Evolutionary conservation across 202 grass and related monocot genomes (phyloP).

Genomic region (Digitaria exilis): DNA sequence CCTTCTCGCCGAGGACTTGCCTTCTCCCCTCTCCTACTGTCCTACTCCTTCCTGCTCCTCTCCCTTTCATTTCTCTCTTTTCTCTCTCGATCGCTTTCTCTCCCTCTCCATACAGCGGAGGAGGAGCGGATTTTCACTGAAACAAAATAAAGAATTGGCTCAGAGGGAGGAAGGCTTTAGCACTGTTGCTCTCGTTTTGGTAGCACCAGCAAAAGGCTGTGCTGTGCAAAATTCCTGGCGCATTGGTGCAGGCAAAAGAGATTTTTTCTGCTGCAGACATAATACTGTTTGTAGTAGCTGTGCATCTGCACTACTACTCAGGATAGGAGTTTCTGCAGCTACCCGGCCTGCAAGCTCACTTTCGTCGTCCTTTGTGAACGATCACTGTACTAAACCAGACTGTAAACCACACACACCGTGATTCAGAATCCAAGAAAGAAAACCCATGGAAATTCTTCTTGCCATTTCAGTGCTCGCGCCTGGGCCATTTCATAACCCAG

Average conservation of each 20-base stretch:
- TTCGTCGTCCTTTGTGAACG: background rate
- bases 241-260: constrained; percentile 11
- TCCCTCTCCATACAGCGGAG: background rate
- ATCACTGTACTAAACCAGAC: no score
- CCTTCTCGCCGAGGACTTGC: constrained; percentile 52
- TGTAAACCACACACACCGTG: background rate
- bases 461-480: background rate
- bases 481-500: background rate
- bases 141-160: background rate
- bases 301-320: constrained; percentile 5
- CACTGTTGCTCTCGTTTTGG: constrained; percentile 32
- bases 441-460: background rate
- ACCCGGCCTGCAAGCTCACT: background rate
- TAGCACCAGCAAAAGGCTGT: constrained; percentile 30
- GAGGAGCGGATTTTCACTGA: background rate
- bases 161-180: background rate
- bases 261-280: constrained; percentile 39
- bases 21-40: constrained; percentile 30
- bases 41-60: background rate
- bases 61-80: background rate
- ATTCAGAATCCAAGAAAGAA: background rate
- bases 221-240: constrained; percentile 48
- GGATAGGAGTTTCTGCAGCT: background rate
- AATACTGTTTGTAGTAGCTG: constrained; percentile 41
- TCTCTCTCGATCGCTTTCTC: constrained; percentile 8